Base-by-base conservation (phyloP, 495 filamentous ascomycete species). In the Xylaria nigripes region DNA sequence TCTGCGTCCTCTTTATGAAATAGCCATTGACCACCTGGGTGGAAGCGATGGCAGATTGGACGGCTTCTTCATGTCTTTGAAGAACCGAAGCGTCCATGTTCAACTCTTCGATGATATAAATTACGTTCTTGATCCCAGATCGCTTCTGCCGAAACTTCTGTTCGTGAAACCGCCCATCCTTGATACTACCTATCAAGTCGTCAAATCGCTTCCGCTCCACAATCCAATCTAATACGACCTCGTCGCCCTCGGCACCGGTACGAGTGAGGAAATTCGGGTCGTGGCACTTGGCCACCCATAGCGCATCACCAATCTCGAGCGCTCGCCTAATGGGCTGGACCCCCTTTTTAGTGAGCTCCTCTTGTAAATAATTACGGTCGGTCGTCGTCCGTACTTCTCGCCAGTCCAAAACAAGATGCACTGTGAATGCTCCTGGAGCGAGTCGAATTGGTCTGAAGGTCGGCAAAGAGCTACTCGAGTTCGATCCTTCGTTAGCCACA, bases 191-290 rank as follows among this genome's bases (percentile, higher is more conserved):
- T 7, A 93, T 74, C 3, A 94, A 74, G 67, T 94, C 89, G 58
- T 94, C 89, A 0, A 91, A 76, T 2, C 89, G 77, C 61, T 94
- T 94, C 45, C 89, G 79, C 68, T 94, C 89, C 0, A 92, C 77
- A 25, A 94, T 87, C 73, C 81, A 89, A 63, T 92, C 88, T 6
- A 94, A 73, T 38, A 89, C 81, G 3, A 90, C 70, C 67, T 93
- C 89, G 51, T 86, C 81, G n/a, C 85, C 78, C 68, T 88, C 83
- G 44, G 79, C 78, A 45, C 80, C 79, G 49, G 75, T 68, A 1
- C 71, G 75, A 3, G 76, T 58, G 9, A 87, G 73, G 54, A 80
- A 78, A 25, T 67, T 67, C 0, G 81, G 71, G 49, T 85, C 76
- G 43, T 81, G 73, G 62, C 77, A 81, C 65, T 84, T 87, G 38